phyloP scores from a whole-genome alignment of 768 basidiomycete genomes.

The Tephrocybe sp. region DNA sequence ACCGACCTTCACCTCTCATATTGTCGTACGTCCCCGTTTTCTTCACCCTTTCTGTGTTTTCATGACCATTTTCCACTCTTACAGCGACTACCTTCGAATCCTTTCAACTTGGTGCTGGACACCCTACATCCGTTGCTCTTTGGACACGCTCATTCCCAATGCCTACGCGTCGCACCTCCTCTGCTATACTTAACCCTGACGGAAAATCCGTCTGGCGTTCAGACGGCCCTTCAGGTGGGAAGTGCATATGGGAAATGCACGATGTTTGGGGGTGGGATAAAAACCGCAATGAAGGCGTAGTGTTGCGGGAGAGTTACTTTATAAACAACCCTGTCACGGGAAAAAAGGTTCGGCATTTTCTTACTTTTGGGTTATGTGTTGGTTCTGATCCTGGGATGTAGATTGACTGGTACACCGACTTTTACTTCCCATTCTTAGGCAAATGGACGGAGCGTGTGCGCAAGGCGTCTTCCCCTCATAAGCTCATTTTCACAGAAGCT shows the following conservation, averaged over 20 bases:
- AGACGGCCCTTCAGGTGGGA: conserved; percentile 88
- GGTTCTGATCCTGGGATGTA: conserved; percentile 22
- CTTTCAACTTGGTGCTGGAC: conserved; percentile 89
- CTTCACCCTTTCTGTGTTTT: neutral
- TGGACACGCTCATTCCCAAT: conserved; percentile 89
- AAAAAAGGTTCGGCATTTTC: conserved; percentile 47
- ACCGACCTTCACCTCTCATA: conserved; percentile 87
- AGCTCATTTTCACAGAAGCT: conserved; percentile 75
- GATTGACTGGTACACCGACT: conserved; percentile 88
- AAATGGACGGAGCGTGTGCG: conserved; percentile 67
- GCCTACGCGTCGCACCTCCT: conserved; percentile 69
- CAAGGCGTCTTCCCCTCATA: conserved; percentile 44
- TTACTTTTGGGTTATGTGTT: neutral
- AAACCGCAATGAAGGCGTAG: conserved; percentile 63
- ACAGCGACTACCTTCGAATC: conserved; percentile 83
- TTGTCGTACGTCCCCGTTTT: conserved; percentile 54
- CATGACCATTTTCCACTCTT: neutral
- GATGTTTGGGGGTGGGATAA: conserved; percentile 92
- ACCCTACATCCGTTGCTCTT: conserved; percentile 73
- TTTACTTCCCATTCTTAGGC: conserved; percentile 76
- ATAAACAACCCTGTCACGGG: conserved; percentile 62
- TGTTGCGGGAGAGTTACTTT: conserved; percentile 87
- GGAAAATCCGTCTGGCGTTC: conserved; percentile 66
- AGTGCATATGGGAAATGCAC: conserved; percentile 75
- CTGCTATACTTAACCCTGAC: conserved; percentile 58